A percentile compares a stretch with the other conserved stretches of the same genome.
Conservation (phyloP, 805 yeast genomes). For the Ogataea saltuana region DNA sequence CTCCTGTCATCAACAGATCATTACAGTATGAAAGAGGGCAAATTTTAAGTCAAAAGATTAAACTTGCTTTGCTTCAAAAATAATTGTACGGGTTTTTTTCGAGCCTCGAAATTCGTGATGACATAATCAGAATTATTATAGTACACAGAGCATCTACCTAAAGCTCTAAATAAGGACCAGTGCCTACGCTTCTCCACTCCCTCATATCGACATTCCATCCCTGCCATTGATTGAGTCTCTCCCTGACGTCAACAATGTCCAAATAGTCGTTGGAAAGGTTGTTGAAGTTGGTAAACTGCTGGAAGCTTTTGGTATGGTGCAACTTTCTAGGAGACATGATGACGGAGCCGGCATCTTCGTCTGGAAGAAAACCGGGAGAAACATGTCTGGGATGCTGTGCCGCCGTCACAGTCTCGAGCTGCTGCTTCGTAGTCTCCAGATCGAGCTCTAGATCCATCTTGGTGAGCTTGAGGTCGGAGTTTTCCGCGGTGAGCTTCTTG, state of each 20-base stretch:
- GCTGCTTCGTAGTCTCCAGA: constrained; percentile 38
- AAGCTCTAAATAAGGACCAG: constrained; percentile 59
- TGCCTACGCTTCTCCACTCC: constrained; percentile 70
- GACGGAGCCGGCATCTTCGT: constrained; percentile 24
- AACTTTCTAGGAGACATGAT: constrained; percentile 6
- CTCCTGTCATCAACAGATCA: background rate
- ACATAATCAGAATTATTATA: background rate
- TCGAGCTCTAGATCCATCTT: constrained; percentile 39
- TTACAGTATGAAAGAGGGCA: background rate
- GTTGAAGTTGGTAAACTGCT: constrained; percentile 26
- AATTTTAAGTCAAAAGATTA: background rate
- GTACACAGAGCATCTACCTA: constrained; percentile 17
- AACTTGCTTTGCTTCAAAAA: too few species aligned
- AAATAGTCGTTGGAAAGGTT: constrained; percentile 36
- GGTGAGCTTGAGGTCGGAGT: constrained; percentile 28
- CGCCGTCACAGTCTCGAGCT: constrained; percentile 36
- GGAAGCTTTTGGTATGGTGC: constrained; percentile 25
- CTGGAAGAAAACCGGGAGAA: too few species aligned
- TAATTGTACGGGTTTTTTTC: too few species aligned
- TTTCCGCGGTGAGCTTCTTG: constrained; percentile 22
- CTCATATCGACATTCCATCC: constrained; percentile 89
- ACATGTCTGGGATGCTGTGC: too few species aligned
- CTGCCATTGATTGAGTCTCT: constrained; percentile 69
- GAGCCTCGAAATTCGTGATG: background rate
- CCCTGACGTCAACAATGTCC: constrained; percentile 56